phyloP scores from a whole-genome alignment of 1,284 basidiomycete genomes.

The Polyporus tsugae region DNA sequence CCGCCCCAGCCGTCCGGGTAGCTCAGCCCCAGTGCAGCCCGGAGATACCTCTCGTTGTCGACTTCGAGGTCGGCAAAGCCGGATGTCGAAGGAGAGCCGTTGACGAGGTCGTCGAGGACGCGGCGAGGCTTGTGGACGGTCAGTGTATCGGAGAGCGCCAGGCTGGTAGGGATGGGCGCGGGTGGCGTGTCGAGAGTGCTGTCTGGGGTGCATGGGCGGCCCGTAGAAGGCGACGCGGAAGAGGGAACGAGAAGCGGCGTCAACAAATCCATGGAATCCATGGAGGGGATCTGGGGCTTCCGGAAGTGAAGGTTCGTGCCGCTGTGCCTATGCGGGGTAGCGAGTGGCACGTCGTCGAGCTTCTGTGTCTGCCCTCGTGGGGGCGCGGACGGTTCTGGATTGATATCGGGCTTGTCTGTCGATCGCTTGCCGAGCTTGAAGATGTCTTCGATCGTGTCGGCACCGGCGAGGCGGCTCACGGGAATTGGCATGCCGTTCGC shows the following conservation, averaged over 20 bases:
- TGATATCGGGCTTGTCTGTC: neutral
- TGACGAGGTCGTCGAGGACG: slow-evolving; percentile 6
- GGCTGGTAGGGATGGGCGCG: neutral
- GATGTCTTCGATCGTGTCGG: slow-evolving; percentile 11
- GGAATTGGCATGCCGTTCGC: slow-evolving; percentile 3
- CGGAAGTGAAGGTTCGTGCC: neutral
- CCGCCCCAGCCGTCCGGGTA: neutral
- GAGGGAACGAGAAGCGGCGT: slow-evolving; percentile 6
- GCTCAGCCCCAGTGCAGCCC: slow-evolving; percentile 6
- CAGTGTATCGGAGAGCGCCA: neutral
- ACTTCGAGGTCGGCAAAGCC: slow-evolving; percentile 13
- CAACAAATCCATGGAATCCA: neutral
- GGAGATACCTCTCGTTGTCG: slow-evolving; percentile 16
- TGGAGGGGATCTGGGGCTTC: neutral
- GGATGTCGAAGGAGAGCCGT: neutral
- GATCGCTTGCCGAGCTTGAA: slow-evolving; percentile 7
- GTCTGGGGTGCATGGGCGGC: neutral
- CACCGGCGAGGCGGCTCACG: slow-evolving; percentile 6
- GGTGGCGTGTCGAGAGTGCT: neutral
- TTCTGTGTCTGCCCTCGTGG: neutral
- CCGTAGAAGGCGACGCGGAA: neutral
- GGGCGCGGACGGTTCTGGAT: neutral
- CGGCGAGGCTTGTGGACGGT: neutral
- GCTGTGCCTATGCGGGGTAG: slow-evolving; percentile 2
- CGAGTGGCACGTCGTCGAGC: neutral